Conservation (phyloP, 495 filamentous ascomycete species). For the Platismatia glauca region DNA sequence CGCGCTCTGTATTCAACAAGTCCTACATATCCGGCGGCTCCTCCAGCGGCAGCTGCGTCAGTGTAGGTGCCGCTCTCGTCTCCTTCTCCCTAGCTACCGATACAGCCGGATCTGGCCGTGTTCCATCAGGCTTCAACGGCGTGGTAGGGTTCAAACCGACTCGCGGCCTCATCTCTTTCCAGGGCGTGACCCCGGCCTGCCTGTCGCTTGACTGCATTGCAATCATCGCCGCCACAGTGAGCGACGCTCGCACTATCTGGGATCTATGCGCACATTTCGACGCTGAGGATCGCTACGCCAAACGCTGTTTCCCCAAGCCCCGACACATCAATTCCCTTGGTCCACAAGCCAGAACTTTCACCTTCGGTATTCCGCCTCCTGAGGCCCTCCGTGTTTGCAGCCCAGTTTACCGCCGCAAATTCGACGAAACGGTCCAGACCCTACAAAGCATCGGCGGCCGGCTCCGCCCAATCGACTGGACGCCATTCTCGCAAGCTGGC, state of each 20-base stretch:
- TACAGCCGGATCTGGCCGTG: constrained; percentile 54
- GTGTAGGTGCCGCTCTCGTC: constrained; percentile 46
- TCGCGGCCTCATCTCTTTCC: constrained; percentile 48
- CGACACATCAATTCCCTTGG: constrained; percentile 45
- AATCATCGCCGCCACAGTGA: constrained; percentile 43
- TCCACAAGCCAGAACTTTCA: constrained; percentile 37
- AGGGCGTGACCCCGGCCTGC: constrained; percentile 52
- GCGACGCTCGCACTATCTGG: constrained; percentile 48
- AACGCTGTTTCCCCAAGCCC: constrained; percentile 31
- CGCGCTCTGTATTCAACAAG: constrained; percentile 41
- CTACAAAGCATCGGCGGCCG: constrained; percentile 42
- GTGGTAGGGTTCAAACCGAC: constrained; percentile 60
- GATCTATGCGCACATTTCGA: constrained; percentile 45
- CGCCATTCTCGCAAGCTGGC: constrained; percentile 43
- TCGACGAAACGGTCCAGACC: constrained; percentile 33
- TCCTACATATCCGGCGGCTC: constrained; percentile 54
- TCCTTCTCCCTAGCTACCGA: constrained; percentile 56
- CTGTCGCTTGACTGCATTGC: constrained; percentile 52
- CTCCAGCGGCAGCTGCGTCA: constrained; percentile 49
- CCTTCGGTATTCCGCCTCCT: constrained; percentile 44
- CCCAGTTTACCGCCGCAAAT: constrained; percentile 34
- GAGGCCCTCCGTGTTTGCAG: constrained; percentile 40
- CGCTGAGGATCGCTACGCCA: constrained; percentile 47
- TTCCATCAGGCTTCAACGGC: constrained; percentile 54
- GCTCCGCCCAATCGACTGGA: constrained; percentile 42